Evolutionary conservation across 2,329 filamentous ascomycete genomes (phyloP).

Genomic region (Fusarium fujikuroi): DNA sequence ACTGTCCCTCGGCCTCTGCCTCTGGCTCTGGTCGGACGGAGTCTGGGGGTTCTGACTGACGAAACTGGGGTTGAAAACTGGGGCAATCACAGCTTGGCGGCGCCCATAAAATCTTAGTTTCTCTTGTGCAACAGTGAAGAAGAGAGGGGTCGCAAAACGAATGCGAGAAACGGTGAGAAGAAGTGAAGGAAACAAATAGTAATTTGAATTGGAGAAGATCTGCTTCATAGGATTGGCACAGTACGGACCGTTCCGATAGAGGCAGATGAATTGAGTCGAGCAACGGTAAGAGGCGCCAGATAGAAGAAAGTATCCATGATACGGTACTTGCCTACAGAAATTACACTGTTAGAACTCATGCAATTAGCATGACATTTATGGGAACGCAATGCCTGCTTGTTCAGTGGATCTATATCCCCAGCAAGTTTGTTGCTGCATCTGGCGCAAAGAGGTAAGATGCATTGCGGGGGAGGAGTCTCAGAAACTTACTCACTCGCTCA

Average conservation of each 20-base stretch:
- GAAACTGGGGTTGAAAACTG: conserved; percentile 39
- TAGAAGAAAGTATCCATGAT: background rate
- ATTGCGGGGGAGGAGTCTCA: conserved; percentile 32
- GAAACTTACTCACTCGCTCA: background rate
- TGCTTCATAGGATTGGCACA: background rate
- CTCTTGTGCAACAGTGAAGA: background rate
- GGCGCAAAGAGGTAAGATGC: conserved; percentile 22
- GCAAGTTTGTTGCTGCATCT: background rate
- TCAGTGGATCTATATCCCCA: conserved; percentile 7
- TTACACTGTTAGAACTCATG: background rate
- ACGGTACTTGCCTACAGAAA: background rate
- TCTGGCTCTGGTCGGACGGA: background rate
- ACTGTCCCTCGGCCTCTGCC: background rate
- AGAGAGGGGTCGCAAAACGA: background rate
- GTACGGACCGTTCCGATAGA: conserved; percentile 14
- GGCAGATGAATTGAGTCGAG: conserved; percentile 1
- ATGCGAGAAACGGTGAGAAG: conserved; percentile 9
- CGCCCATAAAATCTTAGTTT: background rate
- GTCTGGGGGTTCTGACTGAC: conserved; percentile 3
- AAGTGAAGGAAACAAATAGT: background rate
- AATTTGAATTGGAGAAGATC: background rate
- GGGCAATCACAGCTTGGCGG: conserved; percentile 19
- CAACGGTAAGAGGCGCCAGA: background rate
- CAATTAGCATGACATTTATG: background rate
- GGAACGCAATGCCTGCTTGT: background rate